Evolutionary conservation across 495 filamentous ascomycete species (phyloP), one percentile per base, ranked within the genome.

Genomic region (Penicillium crystallinum): DNA sequence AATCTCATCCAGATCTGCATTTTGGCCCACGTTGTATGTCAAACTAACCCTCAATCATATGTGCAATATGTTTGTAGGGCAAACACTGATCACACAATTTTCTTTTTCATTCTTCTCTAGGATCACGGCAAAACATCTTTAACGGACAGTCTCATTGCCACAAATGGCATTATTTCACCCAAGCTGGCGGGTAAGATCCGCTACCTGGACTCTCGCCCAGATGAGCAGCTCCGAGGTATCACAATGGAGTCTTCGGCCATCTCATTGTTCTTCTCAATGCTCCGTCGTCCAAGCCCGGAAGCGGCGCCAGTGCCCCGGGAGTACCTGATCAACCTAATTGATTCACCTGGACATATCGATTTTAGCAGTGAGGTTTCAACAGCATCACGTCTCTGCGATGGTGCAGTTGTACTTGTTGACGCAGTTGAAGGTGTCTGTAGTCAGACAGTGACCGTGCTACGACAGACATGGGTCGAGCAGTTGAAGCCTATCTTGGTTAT

Each of bases 161-260:
- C 95, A 58, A 99, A 99, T 81, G 93, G 93, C 76, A 97, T 99
- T 72, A 97, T 99, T 61, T 97, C 95, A 11, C 88, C 91, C 35
- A 97, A 97, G 64, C 74, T 99, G 56, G 93, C 93, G 56, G 93
- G 93, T 64, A 96, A 97, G 75, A 96, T 97, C 69, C 88, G 93
- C 59, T 99, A 96, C 67, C 84, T 99, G 23, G 93, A 99, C 70
- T 96, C 92, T 17, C 81, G 93, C 38, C 91, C 95, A 12, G 93
- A 99, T 73, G 93, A 99, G 70, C 93, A 99, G 73, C 81, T 90
- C 8, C 87, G 93, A 38, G 95, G 93, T 29, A 99, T 99, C 61
- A 99, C 93, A 10, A 99, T 99, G 93, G 93, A 99, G 69, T 97
- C 95, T 0, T 97, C 91, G 14, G 93, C 93, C 48, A 99, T 99